Evolutionary conservation across 768 basidiomycete species (phyloP).

Genomic region (Boletus rubroflammeus): DNA sequence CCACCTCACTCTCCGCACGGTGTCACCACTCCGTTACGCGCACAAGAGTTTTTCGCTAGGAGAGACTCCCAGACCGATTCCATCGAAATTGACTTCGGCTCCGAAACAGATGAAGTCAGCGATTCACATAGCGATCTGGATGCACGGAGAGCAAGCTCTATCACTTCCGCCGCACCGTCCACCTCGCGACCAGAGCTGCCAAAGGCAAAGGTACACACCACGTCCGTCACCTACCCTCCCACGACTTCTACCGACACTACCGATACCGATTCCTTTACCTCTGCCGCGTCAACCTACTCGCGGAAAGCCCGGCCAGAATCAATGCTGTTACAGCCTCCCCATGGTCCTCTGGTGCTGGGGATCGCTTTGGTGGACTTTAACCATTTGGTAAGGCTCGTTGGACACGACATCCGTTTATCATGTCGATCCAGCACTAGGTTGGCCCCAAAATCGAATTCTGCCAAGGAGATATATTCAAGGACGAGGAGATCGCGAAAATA

Average conservation of each 20-base stretch:
- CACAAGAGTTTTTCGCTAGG: conserved; percentile 33
- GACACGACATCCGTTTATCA: conserved; percentile 7
- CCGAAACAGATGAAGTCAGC: conserved; percentile 52
- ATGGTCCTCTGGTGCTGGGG: conserved; percentile 67
- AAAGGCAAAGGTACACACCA: conserved; percentile 34
- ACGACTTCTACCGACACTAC: conserved; percentile 41
- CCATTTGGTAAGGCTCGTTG: conserved; percentile 62
- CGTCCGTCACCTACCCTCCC: conserved; percentile 59
- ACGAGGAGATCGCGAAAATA: conserved; percentile 81
- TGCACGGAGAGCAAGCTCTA: conserved; percentile 42
- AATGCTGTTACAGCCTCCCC: conserved; percentile 56
- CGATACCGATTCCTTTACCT: conserved; percentile 57
- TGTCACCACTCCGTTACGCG: conserved; percentile 15
- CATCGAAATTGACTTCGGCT: conserved; percentile 51
- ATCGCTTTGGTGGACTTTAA: conserved; percentile 95
- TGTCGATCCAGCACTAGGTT: conserved; percentile 47
- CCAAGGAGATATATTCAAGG: conserved; percentile 72
- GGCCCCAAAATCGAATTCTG: conserved; percentile 90
- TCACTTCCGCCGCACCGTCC: conserved; percentile 51
- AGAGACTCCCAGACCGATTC: conserved; percentile 47
- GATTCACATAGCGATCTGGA: conserved; percentile 39
- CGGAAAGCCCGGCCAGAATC: conserved; percentile 79
- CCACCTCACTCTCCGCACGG: conserved; percentile 51
- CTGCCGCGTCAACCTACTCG: conserved; percentile 51
- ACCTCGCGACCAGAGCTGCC: conserved; percentile 34